Evolutionary conservation across 495 filamentous ascomycete species (phyloP), one percentile per base, ranked within the genome.

Genomic region (Tuber indicum): DNA sequence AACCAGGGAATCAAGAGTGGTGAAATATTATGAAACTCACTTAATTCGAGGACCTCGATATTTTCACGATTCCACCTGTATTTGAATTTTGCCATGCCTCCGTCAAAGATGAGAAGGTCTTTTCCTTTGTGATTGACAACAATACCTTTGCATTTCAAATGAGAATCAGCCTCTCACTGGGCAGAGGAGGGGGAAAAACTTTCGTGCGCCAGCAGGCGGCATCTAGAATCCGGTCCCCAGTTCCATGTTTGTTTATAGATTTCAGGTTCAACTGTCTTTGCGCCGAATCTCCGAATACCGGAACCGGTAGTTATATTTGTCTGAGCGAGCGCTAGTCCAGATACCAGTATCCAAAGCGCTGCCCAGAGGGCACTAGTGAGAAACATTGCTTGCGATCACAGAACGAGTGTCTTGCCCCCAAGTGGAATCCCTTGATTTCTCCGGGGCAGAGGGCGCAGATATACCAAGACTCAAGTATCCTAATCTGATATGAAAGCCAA

Each of bases 51-150:
- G 69, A 78, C 16, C 19, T 77, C 71, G 8, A 45, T 14, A 9
- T 39, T 16, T 2, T 42, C 44, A 19, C 77, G 45, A 19, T 44
- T 23, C 36, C 44, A 73, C 17, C 71, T 73, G 71, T 70, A 73
- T 3, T 62, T 62, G 26, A 62, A 62, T 52, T 78, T 78, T 23
- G 77, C 77, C 32, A 47, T 43, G 5, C 77, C 77, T 26, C 75
- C 49, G 41, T 78, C 77, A 45, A 78, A 71, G 17, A 78, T 72
- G 45, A 78, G 77, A 14, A 73, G 14, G 58, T 78, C 23, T n/a
- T 73, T 49, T 2, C 73, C 17, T 1, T 26, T 26, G 19, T 77
- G 70, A 21, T 71, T 5, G 36, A 78, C 26, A 73, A 78, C 36
- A 39, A 70, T 23, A 41, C 75, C 77, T 78, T 72, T 47, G 52